Evolutionary conservation across 139 green algal genomes (phyloP), one percentile per base, ranked within the genome.

Genomic region (Tetradesmus lagerheimii): DNA sequence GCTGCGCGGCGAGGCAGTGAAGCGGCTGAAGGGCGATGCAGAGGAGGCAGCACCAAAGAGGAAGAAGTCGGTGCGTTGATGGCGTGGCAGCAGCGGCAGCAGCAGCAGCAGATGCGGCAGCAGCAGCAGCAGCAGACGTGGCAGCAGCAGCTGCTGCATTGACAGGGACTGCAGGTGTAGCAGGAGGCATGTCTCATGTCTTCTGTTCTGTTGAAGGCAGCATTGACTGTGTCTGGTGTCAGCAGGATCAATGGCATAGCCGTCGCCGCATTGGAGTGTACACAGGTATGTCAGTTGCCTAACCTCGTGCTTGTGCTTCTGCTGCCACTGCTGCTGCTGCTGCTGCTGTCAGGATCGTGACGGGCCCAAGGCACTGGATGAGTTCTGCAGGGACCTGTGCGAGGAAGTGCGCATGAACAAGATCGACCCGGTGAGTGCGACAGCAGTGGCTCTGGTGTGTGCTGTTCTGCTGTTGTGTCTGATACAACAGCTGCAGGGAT

Each of bases 311-410:
- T 62, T 47, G 35, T 82, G 78, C 37, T 34, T 39, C 75, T 84
- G 39, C 78, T 78, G 67, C 27, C 34, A 15, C 16, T 85, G 29
- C 2, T 85, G 43, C 29, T 64, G 27, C n/a, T 37, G 39, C 14
- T 62, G 18, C 20, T 29, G 12, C 2, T 9, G 41, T 6, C 76
- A 90, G 86, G 87, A 87, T 9, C 67, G 71, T 37, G 77, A 87
- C 41, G 87, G 78, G 29, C 84, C 91, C 78, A 94, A 94, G 57
- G 93, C 94, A 14, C 93, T 99, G 66, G 93, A 97, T 16, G 95
- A 99, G 84, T 99, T 98, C 82, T 98, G 95, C 91, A 89, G 95
- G 12, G 97, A 99, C 93, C 91, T 99, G 78, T 98, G 95, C 76
- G 93, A 94, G 1, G 92, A 96, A 57, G 97, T 96, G 27, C 39